Evolutionary conservation across 2,329 filamentous ascomycete genomes (phyloP), one percentile per base, ranked within the genome.

Genomic region (Orbilia oligospora): DNA sequence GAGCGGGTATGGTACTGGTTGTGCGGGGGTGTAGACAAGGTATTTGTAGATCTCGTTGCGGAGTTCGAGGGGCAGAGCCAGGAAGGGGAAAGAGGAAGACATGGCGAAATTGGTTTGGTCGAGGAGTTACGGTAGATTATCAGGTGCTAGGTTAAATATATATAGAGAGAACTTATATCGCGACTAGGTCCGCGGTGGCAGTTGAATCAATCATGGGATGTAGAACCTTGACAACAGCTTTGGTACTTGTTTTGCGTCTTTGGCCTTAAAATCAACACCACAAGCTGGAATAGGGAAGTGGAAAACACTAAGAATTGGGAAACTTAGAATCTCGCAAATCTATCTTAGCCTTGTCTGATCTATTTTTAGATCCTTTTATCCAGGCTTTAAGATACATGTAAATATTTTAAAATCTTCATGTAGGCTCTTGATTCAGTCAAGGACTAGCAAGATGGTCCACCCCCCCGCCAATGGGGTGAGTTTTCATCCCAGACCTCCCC

Each of bases 41-140:
- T 66, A 61, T 33, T 33, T 46, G 41, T 76, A 76, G 14, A 76
- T 61, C 36, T 76, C 27, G 27, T 76, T 56, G 58, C 72, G 72
- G 27, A 76, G 49, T 53, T 76, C 72, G 72, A 36, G 66, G 8
- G 72, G 72, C 14, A 76, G 72, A 5, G 9, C 2, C 9, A 77
- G 67, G 44, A 77, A 77, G 6, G 66, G 73, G 44, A 68, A 71
- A 18, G 5, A 8, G 9, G 56, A n/a, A 1, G 30, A 9, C 33
- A 58, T 58, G 20, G 12, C 24, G 44, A 8, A 36, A n/a, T 4
- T 46, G 38, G 38, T 2, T 44, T 44, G 12, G 12, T n/a, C 5
- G 14, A 44, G 3, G 14, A 44, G 16, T 5, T 44, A 44, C 20
- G 44, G 8, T 5, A 16, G n/a, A 16, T 14, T 41, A 10, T 5